Percentiles rank a stretch among this genome's conserved stretches.
Conservation (phyloP, 768 basidiomycete genomes). For the Boletus rubropictus region DNA sequence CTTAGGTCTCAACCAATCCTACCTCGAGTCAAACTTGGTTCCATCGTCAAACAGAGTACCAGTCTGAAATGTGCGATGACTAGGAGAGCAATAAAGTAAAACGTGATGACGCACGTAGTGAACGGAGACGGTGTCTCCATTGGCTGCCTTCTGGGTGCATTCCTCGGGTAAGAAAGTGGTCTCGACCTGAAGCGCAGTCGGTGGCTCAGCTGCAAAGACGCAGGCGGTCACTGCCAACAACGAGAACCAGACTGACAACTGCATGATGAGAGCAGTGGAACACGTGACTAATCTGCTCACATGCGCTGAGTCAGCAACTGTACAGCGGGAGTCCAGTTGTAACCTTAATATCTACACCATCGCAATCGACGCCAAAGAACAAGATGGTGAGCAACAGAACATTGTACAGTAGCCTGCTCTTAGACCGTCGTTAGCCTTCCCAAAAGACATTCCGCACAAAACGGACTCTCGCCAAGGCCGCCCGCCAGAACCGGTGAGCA, state of each 20-base stretch:
- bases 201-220: constrained; percentile 45
- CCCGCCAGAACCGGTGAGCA: constrained; percentile 88
- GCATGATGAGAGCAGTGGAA: constrained; percentile 36
- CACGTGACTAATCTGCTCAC: constrained; percentile 6
- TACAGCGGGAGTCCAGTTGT: constrained; percentile 30
- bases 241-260: constrained; percentile 45
- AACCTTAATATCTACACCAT: constrained; percentile 33
- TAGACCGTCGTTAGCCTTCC: constrained; percentile 64
- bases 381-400: constrained; percentile 41
- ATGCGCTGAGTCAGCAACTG: constrained; percentile 38
- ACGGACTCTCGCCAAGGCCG: constrained; percentile 93
- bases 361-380: constrained; percentile 31
- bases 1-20: constrained; percentile 14
- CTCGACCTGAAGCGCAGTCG: constrained; percentile 55
- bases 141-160: constrained; percentile 50
- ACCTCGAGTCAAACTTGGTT: constrained; percentile 89
- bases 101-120: constrained; percentile 61
- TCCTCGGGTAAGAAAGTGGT: constrained; percentile 53
- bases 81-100: neutral
- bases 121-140: constrained; percentile 61
- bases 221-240: constrained; percentile 42
- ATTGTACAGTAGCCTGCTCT: neutral
- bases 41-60: constrained; percentile 75
- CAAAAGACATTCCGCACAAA: constrained; percentile 99
- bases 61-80: constrained; percentile 33